phyloP scores from a whole-genome alignment of 2,329 filamentous ascomycete species.

The Apiospora koreana region DNA sequence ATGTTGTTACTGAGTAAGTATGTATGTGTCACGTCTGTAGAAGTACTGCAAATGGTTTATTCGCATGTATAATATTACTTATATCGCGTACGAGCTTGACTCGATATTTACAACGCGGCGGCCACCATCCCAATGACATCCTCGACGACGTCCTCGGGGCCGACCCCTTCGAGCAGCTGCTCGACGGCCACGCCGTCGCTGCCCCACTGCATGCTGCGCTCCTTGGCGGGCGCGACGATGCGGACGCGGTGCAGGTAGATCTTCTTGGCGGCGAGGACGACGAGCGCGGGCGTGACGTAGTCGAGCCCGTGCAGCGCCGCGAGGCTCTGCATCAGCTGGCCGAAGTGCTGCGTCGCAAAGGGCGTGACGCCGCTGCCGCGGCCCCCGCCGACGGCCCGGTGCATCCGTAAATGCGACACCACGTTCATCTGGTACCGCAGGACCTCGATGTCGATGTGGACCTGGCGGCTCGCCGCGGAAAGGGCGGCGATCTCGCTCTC shows the following conservation, averaged over 20 bases:
- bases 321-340: conserved; percentile 68
- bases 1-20: too few relatives aligned
- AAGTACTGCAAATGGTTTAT: conserved; percentile 7
- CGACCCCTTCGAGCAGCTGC: conserved; percentile 62
- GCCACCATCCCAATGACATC: conserved; percentile 61
- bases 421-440: conserved; percentile 86
- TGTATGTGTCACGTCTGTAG: neutral
- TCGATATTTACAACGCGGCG: conserved; percentile 50
- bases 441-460: conserved; percentile 74
- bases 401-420: conserved; percentile 81
- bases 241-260: conserved; percentile 83
- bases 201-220: conserved; percentile 92
- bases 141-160: conserved; percentile 64
- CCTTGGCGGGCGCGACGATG: conserved; percentile 67
- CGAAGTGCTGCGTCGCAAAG: conserved; percentile 75
- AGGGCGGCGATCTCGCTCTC: conserved; percentile 59
- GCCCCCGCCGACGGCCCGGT: conserved; percentile 71
- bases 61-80: neutral
- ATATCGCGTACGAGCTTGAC: neutral
- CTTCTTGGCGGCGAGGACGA: conserved; percentile 80
- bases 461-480: conserved; percentile 55
- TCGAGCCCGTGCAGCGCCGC: conserved; percentile 79
- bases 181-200: conserved; percentile 73
- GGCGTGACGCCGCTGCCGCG: conserved; percentile 67
- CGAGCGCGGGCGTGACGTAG: conserved; percentile 82